Conservation (phyloP, 164 flowering plant genomes). For the Platanus orientalis region DNA sequence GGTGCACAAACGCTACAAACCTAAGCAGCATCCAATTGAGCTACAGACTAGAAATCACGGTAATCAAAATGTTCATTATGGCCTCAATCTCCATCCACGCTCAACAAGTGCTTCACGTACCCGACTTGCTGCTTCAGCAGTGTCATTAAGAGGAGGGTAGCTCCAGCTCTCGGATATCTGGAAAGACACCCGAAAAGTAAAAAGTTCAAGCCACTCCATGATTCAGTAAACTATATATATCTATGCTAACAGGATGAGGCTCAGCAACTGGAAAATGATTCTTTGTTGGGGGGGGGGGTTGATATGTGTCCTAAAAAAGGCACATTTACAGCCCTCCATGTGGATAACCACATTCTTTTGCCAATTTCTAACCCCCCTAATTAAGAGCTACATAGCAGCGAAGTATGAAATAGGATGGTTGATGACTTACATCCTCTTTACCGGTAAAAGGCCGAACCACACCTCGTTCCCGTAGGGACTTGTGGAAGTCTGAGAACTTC, state of each 20-base stretch:
- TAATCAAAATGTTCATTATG: slow-evolving; percentile 14
- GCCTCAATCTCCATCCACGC: slow-evolving; percentile 72
- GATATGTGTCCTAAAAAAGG: too few relatives aligned
- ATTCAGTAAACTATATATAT: too few relatives aligned
- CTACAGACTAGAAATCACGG: background rate
- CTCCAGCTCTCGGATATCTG: slow-evolving; percentile 88
- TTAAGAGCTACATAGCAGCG: background rate
- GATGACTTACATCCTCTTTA: slow-evolving; percentile 81
- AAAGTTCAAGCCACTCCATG: too few relatives aligned
- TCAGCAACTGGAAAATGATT: too few relatives aligned
- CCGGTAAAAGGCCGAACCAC: slow-evolving; percentile 82
- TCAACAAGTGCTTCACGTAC: slow-evolving; percentile 62
- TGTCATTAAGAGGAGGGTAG: slow-evolving; percentile 82
- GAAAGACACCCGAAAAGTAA: background rate
- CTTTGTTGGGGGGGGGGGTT: too few relatives aligned
- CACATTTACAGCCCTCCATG: too few relatives aligned
- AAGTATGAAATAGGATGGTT: background rate
- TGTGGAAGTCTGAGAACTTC: slow-evolving; percentile 83
- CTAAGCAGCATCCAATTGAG: background rate
- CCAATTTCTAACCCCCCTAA: background rate
- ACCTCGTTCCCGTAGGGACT: slow-evolving; percentile 68
- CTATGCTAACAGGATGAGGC: too few relatives aligned
- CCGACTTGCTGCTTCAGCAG: slow-evolving; percentile 68
- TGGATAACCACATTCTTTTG: background rate
- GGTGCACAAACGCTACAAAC: background rate